Evolutionary conservation across 306 rosid species (phyloP), one percentile per base, ranked within the genome.

Genomic region (Rosa rugosa): DNA sequence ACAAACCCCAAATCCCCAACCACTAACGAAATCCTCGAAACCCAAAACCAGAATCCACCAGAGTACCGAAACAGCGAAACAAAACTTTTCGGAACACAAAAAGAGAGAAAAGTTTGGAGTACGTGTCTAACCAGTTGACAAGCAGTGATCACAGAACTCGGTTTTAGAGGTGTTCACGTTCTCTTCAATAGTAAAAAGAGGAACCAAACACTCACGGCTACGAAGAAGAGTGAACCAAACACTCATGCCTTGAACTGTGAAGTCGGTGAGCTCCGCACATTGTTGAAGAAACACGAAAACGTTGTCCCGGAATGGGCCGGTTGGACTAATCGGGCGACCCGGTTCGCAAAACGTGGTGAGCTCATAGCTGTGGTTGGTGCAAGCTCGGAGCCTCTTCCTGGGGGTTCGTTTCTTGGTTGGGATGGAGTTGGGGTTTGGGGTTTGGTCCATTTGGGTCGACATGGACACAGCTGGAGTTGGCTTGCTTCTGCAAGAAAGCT

Each of bases 161-260:
- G 42, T 73, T 4, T 57, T 0, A 85, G 44, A 57, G 94, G 88
- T 22, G 66, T 75, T 72, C 12, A 86, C 93, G 13, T 86, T 63
- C 20, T 92, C 97, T 86, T 94, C 97, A 77, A 92, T 41, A 68
- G 92, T 87, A 76, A 89, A 94, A 34, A 94, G 92, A 60, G 97
- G 97, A 44, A 87, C 66, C 36, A 84, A 75, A 86, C 85, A 3
- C 41, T 91, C 91, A 59, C 84, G 92, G 11, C 85, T 83, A 23
- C 89, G 91, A 60, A 60, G 38, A 78, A 92, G 91, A n/a, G 96
- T 88, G 60, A 93, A 83, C 97, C 97, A 94, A 1, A 86, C 70
- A 2, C 89, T 86, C 84, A 88, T 89, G 5, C 89, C 90, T 44
- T 78, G 83, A 13, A 92, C 82, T 6, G 41, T 57, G 76, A 85